Evolutionary conservation across 352 stramenopile genomes (phyloP).

Genomic region (Elongisporangium anandrum): DNA sequence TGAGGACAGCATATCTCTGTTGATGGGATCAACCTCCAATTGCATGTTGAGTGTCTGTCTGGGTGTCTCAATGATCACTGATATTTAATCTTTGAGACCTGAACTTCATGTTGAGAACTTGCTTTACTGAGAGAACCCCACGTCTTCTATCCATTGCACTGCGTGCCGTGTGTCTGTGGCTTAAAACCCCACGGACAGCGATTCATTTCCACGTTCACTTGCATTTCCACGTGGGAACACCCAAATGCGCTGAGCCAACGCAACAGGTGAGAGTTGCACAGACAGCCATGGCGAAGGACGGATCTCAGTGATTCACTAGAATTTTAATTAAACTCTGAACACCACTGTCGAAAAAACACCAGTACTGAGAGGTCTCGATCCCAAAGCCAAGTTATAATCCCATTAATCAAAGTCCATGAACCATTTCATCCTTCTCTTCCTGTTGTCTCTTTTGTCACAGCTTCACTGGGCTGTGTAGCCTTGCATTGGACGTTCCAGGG

Average conservation of each 20-base stretch:
- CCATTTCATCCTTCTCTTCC: neutral
- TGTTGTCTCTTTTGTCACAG: neutral
- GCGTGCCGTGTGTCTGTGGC: neutral
- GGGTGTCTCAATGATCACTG: constrained; percentile 70
- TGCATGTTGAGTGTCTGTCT: constrained; percentile 1
- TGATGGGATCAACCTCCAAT: constrained; percentile 36
- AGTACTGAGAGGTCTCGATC: neutral
- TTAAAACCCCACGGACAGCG: no score
- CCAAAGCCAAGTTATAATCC: neutral
- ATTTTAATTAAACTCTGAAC: constrained; percentile 1
- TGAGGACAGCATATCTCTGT: constrained; percentile 68
- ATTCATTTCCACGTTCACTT: no score
- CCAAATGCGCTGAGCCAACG: no score
- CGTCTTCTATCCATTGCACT: constrained; percentile 2
- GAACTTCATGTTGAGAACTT: constrained; percentile 60
- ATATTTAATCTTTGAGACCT: constrained; percentile 88
- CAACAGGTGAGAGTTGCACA: no score
- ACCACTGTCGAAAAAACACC: neutral
- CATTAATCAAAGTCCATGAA: neutral
- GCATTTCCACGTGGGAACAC: neutral
- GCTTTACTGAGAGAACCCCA: constrained; percentile 64
- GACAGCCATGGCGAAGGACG: neutral
- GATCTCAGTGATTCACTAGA: neutral
- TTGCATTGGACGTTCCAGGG: neutral
- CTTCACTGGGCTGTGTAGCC: neutral